phyloP scores from a whole-genome alignment of 2,329 filamentous ascomycete genomes.

The Hawksworthiomyces lignivorus region DNA sequence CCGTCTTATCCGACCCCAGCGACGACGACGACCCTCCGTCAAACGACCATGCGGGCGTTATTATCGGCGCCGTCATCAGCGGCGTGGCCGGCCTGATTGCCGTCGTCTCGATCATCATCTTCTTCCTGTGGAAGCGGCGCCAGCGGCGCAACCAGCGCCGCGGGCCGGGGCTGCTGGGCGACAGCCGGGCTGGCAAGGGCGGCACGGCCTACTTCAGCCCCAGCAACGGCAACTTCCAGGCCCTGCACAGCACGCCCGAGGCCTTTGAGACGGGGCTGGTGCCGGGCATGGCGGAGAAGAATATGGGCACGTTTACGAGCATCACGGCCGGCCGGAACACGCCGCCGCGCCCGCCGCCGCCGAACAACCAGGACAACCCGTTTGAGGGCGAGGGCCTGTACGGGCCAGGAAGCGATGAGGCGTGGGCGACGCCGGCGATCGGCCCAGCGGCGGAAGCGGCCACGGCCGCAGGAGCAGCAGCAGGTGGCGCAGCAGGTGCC shows the following conservation, averaged over 20 bases:
- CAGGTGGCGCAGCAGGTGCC: no score
- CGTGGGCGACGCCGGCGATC: constrained; percentile 3
- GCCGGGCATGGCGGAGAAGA: constrained; percentile 11
- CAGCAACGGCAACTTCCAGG: constrained; percentile 24
- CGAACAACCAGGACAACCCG: constrained; percentile 17
- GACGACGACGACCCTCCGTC: constrained; percentile 10
- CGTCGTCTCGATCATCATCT: constrained; percentile 34
- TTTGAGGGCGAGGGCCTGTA: not conserved
- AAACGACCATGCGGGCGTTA: constrained; percentile 35
- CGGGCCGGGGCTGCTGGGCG: not conserved
- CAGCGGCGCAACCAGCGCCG: constrained; percentile 26
- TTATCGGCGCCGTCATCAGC: constrained; percentile 48
- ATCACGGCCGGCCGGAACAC: constrained; percentile 4
- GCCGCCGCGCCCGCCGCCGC: constrained; percentile 10
- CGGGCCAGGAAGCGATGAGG: not conserved
- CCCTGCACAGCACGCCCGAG: constrained; percentile 27
- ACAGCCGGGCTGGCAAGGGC: not conserved
- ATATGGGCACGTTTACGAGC: not conserved
- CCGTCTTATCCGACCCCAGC: constrained; percentile 16
- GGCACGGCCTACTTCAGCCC: not conserved
- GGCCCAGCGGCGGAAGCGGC: constrained; percentile 2
- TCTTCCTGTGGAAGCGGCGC: constrained; percentile 34
- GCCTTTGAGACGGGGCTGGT: constrained; percentile 22
- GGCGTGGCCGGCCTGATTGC: constrained; percentile 39
- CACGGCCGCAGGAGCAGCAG: not conserved